Evolutionary conservation across 768 basidiomycete species (phyloP).

Genomic region (Suillus hirtellus): DNA sequence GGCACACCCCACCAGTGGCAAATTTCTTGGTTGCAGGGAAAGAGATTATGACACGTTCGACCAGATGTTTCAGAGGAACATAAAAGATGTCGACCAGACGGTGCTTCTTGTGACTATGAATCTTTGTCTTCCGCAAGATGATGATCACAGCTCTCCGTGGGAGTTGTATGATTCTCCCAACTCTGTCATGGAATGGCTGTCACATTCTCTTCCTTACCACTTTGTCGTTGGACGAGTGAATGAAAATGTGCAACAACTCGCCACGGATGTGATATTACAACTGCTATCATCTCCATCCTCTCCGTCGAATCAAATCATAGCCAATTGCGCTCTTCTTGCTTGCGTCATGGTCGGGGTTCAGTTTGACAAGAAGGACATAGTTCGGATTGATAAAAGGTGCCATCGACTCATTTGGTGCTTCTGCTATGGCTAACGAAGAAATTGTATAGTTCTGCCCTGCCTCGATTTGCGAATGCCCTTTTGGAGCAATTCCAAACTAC

Average conservation of each 20-base stretch:
- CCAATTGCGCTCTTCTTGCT: constrained; percentile 1
- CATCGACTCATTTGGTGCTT: not conserved
- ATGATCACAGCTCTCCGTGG: rapidly evolving
- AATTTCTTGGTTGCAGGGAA: not conserved
- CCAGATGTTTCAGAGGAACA: rapidly evolving
- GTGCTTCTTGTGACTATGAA: not conserved
- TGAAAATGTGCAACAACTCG: not conserved
- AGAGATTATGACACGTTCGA: not conserved
- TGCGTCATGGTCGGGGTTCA: not conserved
- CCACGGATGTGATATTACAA: not conserved
- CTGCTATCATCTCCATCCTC: not conserved
- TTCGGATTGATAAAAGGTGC: not conserved
- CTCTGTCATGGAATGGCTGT: not conserved
- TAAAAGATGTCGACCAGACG: rapidly evolving
- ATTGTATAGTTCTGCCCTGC: not conserved
- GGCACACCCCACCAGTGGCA: not conserved
- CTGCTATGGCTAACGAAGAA: not conserved
- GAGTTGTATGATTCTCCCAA: not conserved
- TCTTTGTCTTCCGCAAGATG: not conserved
- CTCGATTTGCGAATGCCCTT: not conserved
- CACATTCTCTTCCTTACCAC: not conserved
- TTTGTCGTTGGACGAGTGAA: not conserved
- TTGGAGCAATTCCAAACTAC: not conserved
- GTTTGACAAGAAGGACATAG: not conserved
- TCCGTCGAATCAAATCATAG: not conserved